These are phyloP conservation scores for Jamesozyma hellenica DNA, from an alignment of 805 yeast genomes.

Conservation along the genomic window DNA sequence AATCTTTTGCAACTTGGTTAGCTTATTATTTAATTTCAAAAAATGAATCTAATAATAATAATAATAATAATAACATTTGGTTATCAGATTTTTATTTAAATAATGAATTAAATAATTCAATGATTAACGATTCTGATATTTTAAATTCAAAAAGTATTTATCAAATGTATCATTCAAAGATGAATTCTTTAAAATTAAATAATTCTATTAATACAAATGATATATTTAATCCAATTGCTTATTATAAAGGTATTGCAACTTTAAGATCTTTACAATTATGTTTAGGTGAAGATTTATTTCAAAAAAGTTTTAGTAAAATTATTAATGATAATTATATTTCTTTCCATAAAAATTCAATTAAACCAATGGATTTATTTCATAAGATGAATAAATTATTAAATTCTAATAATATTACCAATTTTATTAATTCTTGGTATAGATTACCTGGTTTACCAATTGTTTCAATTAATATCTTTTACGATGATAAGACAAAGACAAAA, in stretches of 20 bases:
- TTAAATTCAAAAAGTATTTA: constrained; percentile 11
- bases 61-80: constrained; percentile 19
- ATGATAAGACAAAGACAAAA: constrained; percentile 18
- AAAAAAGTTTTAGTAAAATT: constrained; percentile 12
- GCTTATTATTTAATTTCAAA: constrained; percentile 40
- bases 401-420: constrained; percentile 21
- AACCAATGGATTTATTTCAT: constrained; percentile 26
- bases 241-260: constrained; percentile 26
- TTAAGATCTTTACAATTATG: constrained; percentile 22
- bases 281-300: constrained; percentile 16
- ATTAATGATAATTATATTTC: constrained; percentile 6
- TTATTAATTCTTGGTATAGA: constrained; percentile 45
- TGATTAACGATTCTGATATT: constrained; percentile 11
- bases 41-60: constrained; percentile 16
- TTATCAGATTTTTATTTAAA: constrained; percentile 15
- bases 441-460: constrained; percentile 51
- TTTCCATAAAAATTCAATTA: constrained; percentile 14
- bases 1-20: constrained; percentile 67
- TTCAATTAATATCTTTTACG: constrained; percentile 23
- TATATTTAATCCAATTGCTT: constrained; percentile 24
- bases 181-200: not conserved
- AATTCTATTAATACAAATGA: constrained; percentile 15
- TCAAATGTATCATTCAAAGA: constrained; percentile 7
- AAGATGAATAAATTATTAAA: constrained; percentile 15
- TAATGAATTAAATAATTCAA: constrained; percentile 12